Base-by-base conservation (phyloP, 2,329 filamentous ascomycete species). In the Taxawa tesnikishii region DNA sequence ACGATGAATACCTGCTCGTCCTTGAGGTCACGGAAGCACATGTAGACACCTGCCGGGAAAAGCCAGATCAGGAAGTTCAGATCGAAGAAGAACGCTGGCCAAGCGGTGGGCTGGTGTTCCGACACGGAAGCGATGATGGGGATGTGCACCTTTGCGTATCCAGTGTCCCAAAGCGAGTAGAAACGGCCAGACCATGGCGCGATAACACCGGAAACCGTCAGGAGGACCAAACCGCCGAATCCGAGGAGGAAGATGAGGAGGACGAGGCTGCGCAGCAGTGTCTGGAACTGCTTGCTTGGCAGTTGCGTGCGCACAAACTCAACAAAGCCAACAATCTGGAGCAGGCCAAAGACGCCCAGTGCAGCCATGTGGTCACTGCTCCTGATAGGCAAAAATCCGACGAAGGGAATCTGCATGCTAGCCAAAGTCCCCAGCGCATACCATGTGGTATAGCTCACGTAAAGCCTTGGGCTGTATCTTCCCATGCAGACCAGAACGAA, bases 71-170 rank as follows among this genome's bases (percentile, higher is more conserved):
- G 72, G 66, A 98, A 77, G 67, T 93, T 94, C 47, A 98, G 70
- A 51, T 98, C 90, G 58, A 98, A 98, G 68, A 98, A 98, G 70
- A 94, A 98, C 11, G 92, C 84, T 3, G 90, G 90, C 90, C 90
- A 98, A 26, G 90, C 90, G 23, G 90, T 98, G 33, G 90, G 90
- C 63, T 98, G 90, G 65, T 98, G 90, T 63, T 98, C 90, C 1
- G 90, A 98, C 28, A 98, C 90, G n/a, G 90, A 98, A 3, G 90
- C 90, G 56, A 98, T 98, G 54, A 98, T 98, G 39, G 90, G 90
- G 53, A 98, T 98, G 53, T 98, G 90, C 42, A 96, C 92, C 70
- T 98, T 98, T 50, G 90, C 90, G 54, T 98, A 98, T 48, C 84
- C 81, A 5, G 90, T 98, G 56, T 98, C 92, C 85, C 88, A 98